Conservation (phyloP, 176 grass and related monocot species). For the Musa troglodytarum region DNA sequence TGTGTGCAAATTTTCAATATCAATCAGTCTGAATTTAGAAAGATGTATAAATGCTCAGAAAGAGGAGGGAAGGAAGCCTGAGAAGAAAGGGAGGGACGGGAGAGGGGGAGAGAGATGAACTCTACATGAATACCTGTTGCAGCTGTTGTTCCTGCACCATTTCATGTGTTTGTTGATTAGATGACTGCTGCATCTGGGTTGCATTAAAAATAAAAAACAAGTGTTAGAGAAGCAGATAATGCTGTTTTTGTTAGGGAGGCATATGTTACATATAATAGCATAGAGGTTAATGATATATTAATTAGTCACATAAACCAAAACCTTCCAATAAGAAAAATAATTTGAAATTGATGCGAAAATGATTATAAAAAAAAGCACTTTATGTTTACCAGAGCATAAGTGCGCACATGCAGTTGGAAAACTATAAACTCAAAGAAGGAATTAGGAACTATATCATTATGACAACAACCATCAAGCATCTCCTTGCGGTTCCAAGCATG, state of each 20-base stretch:
- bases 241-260: neutral
- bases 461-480: too few relatives aligned
- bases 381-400: too few relatives aligned
- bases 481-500: too few relatives aligned
- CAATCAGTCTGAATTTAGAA: neutral
- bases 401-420: too few relatives aligned
- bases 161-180: conserved; percentile 62
- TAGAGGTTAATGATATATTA: neutral
- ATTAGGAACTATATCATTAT: too few relatives aligned
- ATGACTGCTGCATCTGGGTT: conserved; percentile 70
- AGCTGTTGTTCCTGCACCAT: conserved; percentile 57
- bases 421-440: too few relatives aligned
- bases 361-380: too few relatives aligned
- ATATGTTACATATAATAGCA: neutral
- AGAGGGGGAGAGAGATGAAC: neutral
- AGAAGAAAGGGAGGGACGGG: neutral
- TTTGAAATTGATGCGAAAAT: too few relatives aligned
- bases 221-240: conserved; percentile 7
- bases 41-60: conserved; percentile 5
- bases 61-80: neutral
- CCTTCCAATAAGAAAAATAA: neutral
- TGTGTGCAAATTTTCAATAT: conserved; percentile 30
- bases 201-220: conserved; percentile 53
- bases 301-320: neutral
- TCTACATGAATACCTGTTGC: conserved; percentile 46